A percentile compares a stretch with the other conserved stretches of the same genome.
phyloP scores from a whole-genome alignment of 2,329 filamentous ascomycete genomes.

The Catunica adiposa region DNA sequence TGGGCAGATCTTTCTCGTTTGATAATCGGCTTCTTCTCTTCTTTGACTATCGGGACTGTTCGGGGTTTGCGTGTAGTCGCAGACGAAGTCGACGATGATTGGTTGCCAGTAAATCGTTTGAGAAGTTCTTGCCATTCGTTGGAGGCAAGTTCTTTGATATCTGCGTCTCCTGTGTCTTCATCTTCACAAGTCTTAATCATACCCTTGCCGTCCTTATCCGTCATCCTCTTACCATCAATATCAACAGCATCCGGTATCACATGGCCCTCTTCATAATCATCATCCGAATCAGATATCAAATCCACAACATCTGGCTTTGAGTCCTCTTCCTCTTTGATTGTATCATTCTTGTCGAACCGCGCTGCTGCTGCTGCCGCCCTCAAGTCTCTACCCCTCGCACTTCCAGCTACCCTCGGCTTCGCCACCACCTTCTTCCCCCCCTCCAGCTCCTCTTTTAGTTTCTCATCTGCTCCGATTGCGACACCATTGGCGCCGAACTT shows the following conservation, averaged over 20 bases:
- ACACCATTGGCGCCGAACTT: constrained; percentile 62
- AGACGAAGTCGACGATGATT: neutral
- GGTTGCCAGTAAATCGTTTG: constrained; percentile 5
- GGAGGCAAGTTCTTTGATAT: constrained; percentile 24
- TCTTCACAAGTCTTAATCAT: constrained; percentile 57
- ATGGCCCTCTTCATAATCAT: constrained; percentile 15
- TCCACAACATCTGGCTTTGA: constrained; percentile 28
- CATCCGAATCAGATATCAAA: constrained; percentile 13
- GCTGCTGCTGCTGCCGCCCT: constrained; percentile 62
- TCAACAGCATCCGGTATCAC: constrained; percentile 40
- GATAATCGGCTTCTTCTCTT: neutral
- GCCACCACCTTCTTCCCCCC: constrained; percentile 43
- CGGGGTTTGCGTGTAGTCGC: neutral
- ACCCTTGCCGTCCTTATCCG: constrained; percentile 48
- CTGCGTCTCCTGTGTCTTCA: constrained; percentile 43
- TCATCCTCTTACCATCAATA: constrained; percentile 44
- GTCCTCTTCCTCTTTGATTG: constrained; percentile 24
- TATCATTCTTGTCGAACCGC: constrained; percentile 41
- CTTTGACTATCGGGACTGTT: neutral
- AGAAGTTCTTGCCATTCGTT: constrained; percentile 50
- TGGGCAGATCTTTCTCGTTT: neutral
- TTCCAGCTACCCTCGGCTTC: constrained; percentile 59
- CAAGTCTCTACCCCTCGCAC: constrained; percentile 57
- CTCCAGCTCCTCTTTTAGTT: constrained; percentile 48
- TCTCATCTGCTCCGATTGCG: constrained; percentile 52